Evolutionary conservation across 2,329 filamentous ascomycete genomes (phyloP).

Genomic region (Ceratocystis cacaofunesta): DNA sequence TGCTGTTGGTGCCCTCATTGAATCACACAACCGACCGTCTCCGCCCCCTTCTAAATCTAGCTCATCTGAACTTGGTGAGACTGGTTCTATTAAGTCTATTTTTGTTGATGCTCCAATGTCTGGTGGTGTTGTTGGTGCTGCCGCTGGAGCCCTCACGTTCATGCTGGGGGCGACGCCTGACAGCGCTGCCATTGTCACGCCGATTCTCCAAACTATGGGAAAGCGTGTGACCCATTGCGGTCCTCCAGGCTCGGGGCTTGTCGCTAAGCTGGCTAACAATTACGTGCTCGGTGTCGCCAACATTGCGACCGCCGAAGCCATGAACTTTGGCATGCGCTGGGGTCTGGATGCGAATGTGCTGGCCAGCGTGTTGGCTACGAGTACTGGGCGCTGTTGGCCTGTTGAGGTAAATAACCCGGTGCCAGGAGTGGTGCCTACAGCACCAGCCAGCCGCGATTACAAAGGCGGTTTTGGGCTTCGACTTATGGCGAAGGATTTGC

Average conservation of each 20-base stretch:
- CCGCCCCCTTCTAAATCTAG: background rate
- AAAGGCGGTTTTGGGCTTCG: constrained; percentile 60
- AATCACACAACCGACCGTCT: constrained; percentile 46
- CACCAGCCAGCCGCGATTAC: constrained; percentile 65
- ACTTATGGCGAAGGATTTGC: constrained; percentile 69
- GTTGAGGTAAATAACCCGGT: constrained; percentile 94
- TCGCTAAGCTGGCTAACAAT: constrained; percentile 92
- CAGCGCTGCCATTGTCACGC: constrained; percentile 38
- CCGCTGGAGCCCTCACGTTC: constrained; percentile 78
- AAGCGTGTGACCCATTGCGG: constrained; percentile 76
- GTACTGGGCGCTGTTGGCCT: constrained; percentile 91
- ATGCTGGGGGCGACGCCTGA: constrained; percentile 66
- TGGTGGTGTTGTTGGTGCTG: constrained; percentile 81
- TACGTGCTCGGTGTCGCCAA: constrained; percentile 92
- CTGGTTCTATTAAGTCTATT: constrained; percentile 19
- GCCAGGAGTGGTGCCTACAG: constrained; percentile 60
- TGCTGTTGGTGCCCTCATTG: constrained; percentile 55
- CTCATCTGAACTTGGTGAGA: too few species aligned
- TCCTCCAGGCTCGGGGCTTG: constrained; percentile 66
- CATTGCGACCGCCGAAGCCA: constrained; percentile 52
- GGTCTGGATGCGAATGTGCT: constrained; percentile 50
- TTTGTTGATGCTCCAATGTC: constrained; percentile 97
- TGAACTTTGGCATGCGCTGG: constrained; percentile 48
- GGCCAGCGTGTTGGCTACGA: constrained; percentile 77
- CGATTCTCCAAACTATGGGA: constrained; percentile 68